A percentile compares a stretch with the other conserved stretches of the same genome.
Evolutionary conservation across 2,329 filamentous ascomycete genomes (phyloP).

Genomic region (Aulographum hederae): DNA sequence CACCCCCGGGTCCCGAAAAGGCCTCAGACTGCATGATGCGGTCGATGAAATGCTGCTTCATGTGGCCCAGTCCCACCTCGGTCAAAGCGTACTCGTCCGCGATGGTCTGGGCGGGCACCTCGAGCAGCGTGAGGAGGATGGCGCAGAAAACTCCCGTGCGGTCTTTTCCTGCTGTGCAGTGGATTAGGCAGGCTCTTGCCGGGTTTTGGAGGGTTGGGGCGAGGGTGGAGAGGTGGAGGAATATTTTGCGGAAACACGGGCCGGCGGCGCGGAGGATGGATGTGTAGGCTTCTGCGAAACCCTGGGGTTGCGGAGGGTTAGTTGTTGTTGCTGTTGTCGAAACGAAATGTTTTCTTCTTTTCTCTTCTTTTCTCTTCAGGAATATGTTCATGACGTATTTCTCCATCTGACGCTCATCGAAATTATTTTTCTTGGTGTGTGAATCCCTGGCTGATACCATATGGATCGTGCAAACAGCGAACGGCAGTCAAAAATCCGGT

Average conservation of each 20-base stretch:
- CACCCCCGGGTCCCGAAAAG: conserved; percentile 10
- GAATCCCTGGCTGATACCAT: too few relatives aligned
- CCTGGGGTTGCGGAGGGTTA: conserved; percentile 13
- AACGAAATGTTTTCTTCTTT: too few relatives aligned
- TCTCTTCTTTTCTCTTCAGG: not conserved
- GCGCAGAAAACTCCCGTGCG: conserved; percentile 54
- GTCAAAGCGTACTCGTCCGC: conserved; percentile 53
- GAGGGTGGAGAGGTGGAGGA: conserved; percentile 34
- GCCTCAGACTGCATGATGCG: conserved; percentile 24
- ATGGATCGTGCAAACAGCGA: too few relatives aligned
- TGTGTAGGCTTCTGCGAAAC: conserved; percentile 45
- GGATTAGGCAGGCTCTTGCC: conserved; percentile 27
- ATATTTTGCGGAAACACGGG: conserved; percentile 37
- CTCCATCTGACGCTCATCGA: too few relatives aligned
- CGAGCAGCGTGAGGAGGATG: conserved; percentile 44
- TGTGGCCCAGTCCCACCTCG: conserved; percentile 35
- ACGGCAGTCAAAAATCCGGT: too few relatives aligned
- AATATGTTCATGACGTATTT: not conserved
- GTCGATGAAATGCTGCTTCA: conserved; percentile 28
- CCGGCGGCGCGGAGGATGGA: conserved; percentile 39
- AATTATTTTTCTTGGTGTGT: too few relatives aligned
- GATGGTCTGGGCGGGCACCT: conserved; percentile 39
- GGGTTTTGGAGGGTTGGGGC: conserved; percentile 11
- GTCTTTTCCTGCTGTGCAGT: conserved; percentile 66
- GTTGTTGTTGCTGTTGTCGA: too few relatives aligned